Conservation (phyloP, 495 filamentous ascomycete species). For the Lasiosphaeris hirsuta region DNA sequence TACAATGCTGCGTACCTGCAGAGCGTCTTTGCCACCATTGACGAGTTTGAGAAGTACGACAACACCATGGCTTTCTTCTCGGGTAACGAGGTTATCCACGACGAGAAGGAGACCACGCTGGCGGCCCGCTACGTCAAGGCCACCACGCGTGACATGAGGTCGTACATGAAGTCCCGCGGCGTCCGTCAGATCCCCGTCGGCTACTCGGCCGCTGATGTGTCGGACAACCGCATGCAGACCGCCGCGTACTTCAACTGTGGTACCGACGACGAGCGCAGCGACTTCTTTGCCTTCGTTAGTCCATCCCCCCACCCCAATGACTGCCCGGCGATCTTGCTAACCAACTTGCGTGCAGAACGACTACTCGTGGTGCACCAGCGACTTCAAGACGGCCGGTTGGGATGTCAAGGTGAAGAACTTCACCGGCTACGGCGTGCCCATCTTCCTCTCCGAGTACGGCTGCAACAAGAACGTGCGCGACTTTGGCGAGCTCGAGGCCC, state of each 20-base stretch:
- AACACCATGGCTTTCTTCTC: constrained; percentile 97
- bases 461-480: constrained; percentile 76
- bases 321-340: not conserved
- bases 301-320: not conserved
- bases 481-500: constrained; percentile 75
- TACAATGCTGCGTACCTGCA: constrained; percentile 94
- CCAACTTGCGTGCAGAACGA: constrained; percentile 59
- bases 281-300: constrained; percentile 87
- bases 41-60: constrained; percentile 80
- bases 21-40: constrained; percentile 90
- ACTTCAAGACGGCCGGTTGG: constrained; percentile 80
- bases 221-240: constrained; percentile 83
- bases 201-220: constrained; percentile 88
- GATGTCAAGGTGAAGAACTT: constrained; percentile 88
- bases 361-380: constrained; percentile 95
- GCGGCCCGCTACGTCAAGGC: constrained; percentile 91
- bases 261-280: constrained; percentile 75
- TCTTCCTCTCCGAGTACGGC: constrained; percentile 96
- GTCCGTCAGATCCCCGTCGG: constrained; percentile 85
- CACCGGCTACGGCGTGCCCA: constrained; percentile 82
- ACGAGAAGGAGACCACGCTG: constrained; percentile 64
- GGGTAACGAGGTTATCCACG: constrained; percentile 96
- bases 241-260: constrained; percentile 97
- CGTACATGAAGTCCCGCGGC: constrained; percentile 71
- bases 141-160: constrained; percentile 85